Evolutionary conservation across 176 grass and related monocot species (phyloP).

Genomic region (Aegilops sharonensis): DNA sequence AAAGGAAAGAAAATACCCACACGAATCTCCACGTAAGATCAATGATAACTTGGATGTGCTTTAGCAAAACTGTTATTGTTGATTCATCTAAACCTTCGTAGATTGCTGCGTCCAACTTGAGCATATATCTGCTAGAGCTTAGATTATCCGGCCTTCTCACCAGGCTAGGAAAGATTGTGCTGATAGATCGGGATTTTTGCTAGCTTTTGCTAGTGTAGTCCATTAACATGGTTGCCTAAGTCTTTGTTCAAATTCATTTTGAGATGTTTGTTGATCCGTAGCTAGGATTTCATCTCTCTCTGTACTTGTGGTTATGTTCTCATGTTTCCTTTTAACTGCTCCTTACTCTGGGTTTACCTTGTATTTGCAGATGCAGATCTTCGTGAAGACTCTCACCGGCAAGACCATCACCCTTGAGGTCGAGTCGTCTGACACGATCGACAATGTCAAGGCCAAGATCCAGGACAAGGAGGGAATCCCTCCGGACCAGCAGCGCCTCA

Average conservation of each 20-base stretch:
- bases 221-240: too few species aligned
- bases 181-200: too few species aligned
- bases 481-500: conserved; percentile 74
- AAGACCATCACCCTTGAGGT: conserved; percentile 63
- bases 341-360: background rate
- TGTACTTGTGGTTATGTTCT: background rate
- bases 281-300: background rate
- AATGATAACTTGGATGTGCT: background rate
- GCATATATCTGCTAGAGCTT: too few species aligned
- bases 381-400: conserved; percentile 44
- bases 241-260: background rate
- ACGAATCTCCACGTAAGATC: too few species aligned
- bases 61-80: background rate
- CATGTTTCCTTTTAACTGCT: background rate
- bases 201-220: too few species aligned
- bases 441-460: too few species aligned
- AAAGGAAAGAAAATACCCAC: background rate
- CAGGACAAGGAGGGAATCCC: conserved; percentile 89
- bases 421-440: too few species aligned
- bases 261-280: background rate
- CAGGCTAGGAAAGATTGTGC: too few species aligned
- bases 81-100: background rate
- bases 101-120: background rate
- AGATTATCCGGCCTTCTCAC: too few species aligned
- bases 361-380: conserved; percentile 46